Percentiles rank a stretch among this genome's conserved stretches.
Evolutionary conservation across 257 asterid species (phyloP).

Genomic region (Solanum lignicaule): DNA sequence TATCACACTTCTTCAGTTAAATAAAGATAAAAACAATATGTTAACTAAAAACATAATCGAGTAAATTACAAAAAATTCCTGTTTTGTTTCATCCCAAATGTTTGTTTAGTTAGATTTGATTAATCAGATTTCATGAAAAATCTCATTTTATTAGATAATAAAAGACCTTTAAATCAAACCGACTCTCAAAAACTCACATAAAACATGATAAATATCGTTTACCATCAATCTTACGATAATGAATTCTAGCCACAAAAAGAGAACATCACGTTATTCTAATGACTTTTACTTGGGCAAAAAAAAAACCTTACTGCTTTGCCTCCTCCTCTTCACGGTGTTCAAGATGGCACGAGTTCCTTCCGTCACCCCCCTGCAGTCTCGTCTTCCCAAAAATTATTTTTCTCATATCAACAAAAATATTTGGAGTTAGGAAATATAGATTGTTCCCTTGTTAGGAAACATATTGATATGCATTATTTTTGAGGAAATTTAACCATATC

Average conservation of each 20-base stretch:
- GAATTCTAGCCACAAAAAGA: background rate
- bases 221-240: background rate
- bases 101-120: background rate
- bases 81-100: background rate
- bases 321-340: conserved; percentile 32
- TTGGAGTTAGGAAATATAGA: background rate
- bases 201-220: too few species aligned
- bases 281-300: background rate
- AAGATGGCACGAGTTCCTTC: conserved; percentile 49
- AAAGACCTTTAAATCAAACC: fast-evolving
- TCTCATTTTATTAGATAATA: background rate
- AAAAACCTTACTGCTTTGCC: conserved; percentile 1
- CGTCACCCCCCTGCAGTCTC: conserved; percentile 14
- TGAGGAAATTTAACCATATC: background rate
- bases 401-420: background rate
- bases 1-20: background rate
- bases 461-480: conserved; percentile 17
- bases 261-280: conserved; percentile 33
- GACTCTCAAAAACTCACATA: background rate
- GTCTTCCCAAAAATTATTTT: background rate
- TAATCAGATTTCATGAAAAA: background rate
- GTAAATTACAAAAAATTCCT: background rate
- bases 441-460: conserved; percentile 21
- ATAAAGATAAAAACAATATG: background rate
- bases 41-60: background rate